phyloP scores from a whole-genome alignment of 176 grass and related monocot genomes.

The Guadua angustifolia region DNA sequence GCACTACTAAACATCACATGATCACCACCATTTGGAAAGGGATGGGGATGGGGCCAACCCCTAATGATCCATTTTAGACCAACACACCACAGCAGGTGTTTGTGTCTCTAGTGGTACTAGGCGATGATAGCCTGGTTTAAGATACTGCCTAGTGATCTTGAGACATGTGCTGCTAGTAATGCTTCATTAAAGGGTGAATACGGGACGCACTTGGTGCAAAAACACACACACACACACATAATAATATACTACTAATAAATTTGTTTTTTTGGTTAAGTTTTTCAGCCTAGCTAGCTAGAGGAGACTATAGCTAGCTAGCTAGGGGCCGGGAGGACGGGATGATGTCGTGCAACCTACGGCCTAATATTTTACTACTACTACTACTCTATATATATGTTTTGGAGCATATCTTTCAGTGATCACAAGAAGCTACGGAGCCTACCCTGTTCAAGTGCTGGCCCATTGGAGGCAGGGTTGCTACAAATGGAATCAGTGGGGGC shows the following conservation, averaged over 20 bases:
- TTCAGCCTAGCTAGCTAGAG: neutral
- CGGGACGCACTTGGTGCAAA: constrained; percentile 9
- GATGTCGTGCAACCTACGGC: constrained; percentile 41
- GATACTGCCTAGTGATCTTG: constrained; percentile 60
- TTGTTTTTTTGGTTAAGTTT: neutral
- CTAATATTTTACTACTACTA: constrained; percentile 43
- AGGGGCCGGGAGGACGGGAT: constrained; percentile 19
- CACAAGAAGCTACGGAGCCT: constrained; percentile 51
- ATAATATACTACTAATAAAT: neutral
- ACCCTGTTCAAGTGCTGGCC: constrained; percentile 45
- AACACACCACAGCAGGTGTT: constrained; percentile 50
- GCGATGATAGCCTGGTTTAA: constrained; percentile 40
- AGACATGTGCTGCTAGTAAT: constrained; percentile 64
- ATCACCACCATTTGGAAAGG: constrained; percentile 52
- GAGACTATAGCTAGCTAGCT: neutral
- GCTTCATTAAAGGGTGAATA: constrained; percentile 52
- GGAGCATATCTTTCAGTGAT: constrained; percentile 59
- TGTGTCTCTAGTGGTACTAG: constrained; percentile 47
- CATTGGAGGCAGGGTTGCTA: constrained; percentile 58
- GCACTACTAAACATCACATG: constrained; percentile 58
- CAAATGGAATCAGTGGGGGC: constrained; percentile 54
- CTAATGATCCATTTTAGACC: constrained; percentile 60
- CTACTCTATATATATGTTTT: no score
- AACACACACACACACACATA: neutral
- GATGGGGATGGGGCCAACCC: constrained; percentile 24